A percentile compares a stretch with the other conserved stretches of the same genome.
These are phyloP conservation scores for Cryomyces antarcticus DNA, from an alignment of 495 filamentous ascomycete species.

Conservation along the genomic window DNA sequence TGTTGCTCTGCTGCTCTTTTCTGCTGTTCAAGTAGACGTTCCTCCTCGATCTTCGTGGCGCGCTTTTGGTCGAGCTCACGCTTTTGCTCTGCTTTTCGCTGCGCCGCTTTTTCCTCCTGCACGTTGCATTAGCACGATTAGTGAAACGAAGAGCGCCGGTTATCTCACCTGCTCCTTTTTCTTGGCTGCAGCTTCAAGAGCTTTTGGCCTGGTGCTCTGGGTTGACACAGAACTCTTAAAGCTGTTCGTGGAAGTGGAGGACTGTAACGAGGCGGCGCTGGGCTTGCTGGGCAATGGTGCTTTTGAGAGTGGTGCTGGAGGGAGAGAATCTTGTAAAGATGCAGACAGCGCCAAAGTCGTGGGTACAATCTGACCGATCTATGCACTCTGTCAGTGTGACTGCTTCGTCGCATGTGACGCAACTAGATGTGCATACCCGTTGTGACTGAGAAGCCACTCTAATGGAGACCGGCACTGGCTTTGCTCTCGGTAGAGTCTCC, in stretches of 20 bases:
- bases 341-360: neutral
- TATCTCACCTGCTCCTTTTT: slow-evolving; percentile 43
- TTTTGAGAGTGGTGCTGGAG: slow-evolving; percentile 1
- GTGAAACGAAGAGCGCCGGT: neutral
- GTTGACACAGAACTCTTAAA: slow-evolving; percentile 53
- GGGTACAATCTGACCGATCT: neutral
- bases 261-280: slow-evolving; percentile 15
- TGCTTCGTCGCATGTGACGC: slow-evolving; percentile 27
- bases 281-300: slow-evolving; percentile 22
- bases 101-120: slow-evolving; percentile 51
- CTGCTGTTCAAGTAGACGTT: slow-evolving; percentile 23
- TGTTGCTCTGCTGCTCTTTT: slow-evolving; percentile 29
- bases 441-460: slow-evolving; percentile 17
- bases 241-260: slow-evolving; percentile 32
- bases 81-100: slow-evolving; percentile 62
- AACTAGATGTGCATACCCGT: slow-evolving; percentile 11
- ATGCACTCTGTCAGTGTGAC: neutral
- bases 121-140: neutral
- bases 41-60: slow-evolving; percentile 36
- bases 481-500: slow-evolving; percentile 40
- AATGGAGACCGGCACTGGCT: slow-evolving; percentile 61
- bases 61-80: slow-evolving; percentile 59
- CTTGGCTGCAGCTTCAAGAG: slow-evolving; percentile 42
- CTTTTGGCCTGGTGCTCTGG: slow-evolving; percentile 34
- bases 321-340: slow-evolving; percentile 1